Conservation (phyloP, 31 red algal genomes). For the Pterothamnion heteromorphum region DNA sequence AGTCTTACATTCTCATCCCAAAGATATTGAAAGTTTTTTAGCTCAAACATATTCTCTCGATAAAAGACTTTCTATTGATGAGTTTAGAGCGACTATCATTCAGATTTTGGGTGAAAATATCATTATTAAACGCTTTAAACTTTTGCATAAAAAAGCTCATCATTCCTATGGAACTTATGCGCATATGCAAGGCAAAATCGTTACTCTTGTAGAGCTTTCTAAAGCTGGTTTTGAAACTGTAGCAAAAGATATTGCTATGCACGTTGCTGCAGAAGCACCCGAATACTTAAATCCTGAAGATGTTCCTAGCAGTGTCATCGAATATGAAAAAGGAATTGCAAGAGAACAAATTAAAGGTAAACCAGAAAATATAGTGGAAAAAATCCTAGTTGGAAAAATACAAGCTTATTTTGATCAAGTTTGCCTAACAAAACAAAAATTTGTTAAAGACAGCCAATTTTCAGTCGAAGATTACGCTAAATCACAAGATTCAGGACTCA, state of each 20-base stretch:
- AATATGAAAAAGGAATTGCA: constrained; percentile 48
- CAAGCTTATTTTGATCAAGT: background rate
- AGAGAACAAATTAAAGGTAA: constrained; percentile 8
- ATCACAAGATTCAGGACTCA: too few species aligned
- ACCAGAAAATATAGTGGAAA: constrained; percentile 7
- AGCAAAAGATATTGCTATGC: constrained; percentile 61
- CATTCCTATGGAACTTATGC: background rate
- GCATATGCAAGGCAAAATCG: constrained; percentile 54
- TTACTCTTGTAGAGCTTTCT: constrained; percentile 56
- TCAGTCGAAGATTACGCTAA: background rate
- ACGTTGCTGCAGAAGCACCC: constrained; percentile 70
- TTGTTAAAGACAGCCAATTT: background rate
- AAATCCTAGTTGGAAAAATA: background rate
- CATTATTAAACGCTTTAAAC: background rate
- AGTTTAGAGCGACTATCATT: background rate
- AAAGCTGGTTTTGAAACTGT: constrained; percentile 22
- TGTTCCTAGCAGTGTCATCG: constrained; percentile 52
- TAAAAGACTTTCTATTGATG: background rate
- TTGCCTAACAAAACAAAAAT: background rate
- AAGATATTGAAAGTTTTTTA: background rate
- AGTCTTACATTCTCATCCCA: background rate
- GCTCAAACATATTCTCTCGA: background rate
- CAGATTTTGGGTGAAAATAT: constrained; percentile 27
- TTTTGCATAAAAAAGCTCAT: background rate
- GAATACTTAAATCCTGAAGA: constrained; percentile 42